Conservation (phyloP, 2,329 filamentous ascomycete species). For the Ophiostoma pallidulum region DNA sequence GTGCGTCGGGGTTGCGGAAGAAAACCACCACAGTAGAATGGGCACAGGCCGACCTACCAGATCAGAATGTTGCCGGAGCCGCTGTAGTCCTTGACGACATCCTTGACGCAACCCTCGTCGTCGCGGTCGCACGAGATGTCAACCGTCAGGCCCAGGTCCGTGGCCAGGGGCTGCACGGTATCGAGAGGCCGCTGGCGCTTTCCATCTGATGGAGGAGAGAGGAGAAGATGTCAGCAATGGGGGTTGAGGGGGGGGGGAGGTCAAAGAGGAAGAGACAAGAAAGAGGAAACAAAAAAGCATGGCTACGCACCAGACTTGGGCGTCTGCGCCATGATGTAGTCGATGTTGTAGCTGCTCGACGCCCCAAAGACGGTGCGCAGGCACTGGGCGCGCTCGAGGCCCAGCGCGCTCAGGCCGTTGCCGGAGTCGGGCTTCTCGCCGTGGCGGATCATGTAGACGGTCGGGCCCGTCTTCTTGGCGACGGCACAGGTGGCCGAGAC, state of each 20-base stretch:
- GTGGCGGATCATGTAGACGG: slow-evolving; percentile 54
- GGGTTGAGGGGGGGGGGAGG: not conserved
- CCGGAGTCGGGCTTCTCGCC: slow-evolving; percentile 50
- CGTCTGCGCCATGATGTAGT: slow-evolving; percentile 47
- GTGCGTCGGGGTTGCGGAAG: not conserved
- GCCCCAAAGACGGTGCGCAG: slow-evolving; percentile 47
- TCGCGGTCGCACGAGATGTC: slow-evolving; percentile 48
- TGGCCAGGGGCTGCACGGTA: slow-evolving; percentile 47
- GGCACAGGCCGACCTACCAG: slow-evolving; percentile 32
- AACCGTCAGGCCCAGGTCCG: slow-evolving; percentile 44
- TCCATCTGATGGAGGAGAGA: too few relatives aligned
- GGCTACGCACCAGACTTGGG: slow-evolving; percentile 34
- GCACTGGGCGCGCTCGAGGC: slow-evolving; percentile 49
- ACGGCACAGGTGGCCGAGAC: not conserved
- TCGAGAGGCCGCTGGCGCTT: slow-evolving; percentile 42
- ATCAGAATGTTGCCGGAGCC: slow-evolving; percentile 49
- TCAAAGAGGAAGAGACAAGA: too few relatives aligned
- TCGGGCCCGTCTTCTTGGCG: slow-evolving; percentile 27
- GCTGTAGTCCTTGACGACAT: slow-evolving; percentile 37
- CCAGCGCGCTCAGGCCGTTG: slow-evolving; percentile 40
- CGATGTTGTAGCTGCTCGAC: slow-evolving; percentile 43
- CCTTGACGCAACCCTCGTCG: slow-evolving; percentile 43
- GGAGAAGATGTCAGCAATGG: not conserved
- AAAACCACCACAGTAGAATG: not conserved
- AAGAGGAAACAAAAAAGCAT: not conserved